Evolutionary conservation across 2,329 filamentous ascomycete species (phyloP).

Genomic region (Exophiala lecanii-corni): DNA sequence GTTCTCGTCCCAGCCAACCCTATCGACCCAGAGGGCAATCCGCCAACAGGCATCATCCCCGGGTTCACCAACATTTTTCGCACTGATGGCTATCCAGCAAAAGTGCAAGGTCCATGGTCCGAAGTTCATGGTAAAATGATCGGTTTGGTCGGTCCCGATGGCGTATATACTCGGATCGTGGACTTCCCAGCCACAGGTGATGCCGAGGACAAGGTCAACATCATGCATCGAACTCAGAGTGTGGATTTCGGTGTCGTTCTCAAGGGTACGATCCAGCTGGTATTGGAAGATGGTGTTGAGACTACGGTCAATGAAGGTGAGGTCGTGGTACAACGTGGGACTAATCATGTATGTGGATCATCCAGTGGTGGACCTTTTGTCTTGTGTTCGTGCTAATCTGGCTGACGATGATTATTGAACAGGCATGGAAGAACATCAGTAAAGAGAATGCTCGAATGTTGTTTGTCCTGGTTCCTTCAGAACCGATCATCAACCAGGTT

Average conservation of each 20-base stretch:
- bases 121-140: constrained; percentile 29
- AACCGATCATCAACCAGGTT: constrained; percentile 13
- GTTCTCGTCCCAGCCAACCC: constrained; percentile 28
- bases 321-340: constrained; percentile 29
- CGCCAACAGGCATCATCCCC: constrained; percentile 22
- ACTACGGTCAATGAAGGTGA: constrained; percentile 28
- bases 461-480: constrained; percentile 24
- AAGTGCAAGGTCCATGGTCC: constrained; percentile 23
- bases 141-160: constrained; percentile 21
- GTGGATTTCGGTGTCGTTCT: constrained; percentile 33
- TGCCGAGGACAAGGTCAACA: constrained; percentile 17
- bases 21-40: constrained; percentile 22
- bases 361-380: too few species aligned
- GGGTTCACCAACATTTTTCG: constrained; percentile 29
- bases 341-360: constrained; percentile 24
- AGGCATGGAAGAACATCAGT: constrained; percentile 22
- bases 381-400: too few species aligned
- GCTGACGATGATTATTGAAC: not conserved
- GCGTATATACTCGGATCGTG: constrained; percentile 26
- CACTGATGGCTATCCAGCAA: constrained; percentile 26
- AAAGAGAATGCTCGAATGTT: constrained; percentile 23
- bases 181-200: constrained; percentile 26
- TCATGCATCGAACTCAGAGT: constrained; percentile 26
- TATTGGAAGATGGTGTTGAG: constrained; percentile 30
- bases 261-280: constrained; percentile 28